phyloP scores from a whole-genome alignment of 1,139 yeast genomes.

The Yamadazyma atlantica region DNA sequence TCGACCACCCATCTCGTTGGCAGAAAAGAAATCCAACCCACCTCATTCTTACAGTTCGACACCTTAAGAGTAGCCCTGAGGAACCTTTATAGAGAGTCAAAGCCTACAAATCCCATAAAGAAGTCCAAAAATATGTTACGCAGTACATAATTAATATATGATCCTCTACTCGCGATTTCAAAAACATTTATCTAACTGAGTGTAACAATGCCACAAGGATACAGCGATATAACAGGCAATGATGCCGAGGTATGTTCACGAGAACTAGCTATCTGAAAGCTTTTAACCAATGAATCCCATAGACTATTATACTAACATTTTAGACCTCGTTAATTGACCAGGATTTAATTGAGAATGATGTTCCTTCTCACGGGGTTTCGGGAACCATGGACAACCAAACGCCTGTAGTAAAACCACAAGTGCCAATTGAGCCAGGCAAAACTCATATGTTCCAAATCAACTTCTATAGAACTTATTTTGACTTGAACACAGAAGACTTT shows the following conservation, averaged over 20 bases:
- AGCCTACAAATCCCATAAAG: constrained; percentile 3
- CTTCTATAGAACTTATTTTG: constrained; percentile 60
- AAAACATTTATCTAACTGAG: no score
- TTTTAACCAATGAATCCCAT: no score
- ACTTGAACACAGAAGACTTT: constrained; percentile 63
- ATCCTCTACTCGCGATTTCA: no score
- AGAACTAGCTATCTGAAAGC: neutral
- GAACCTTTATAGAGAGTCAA: constrained; percentile 4
- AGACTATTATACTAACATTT: constrained; percentile 7
- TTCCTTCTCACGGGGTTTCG: constrained; percentile 3
- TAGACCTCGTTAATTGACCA: constrained; percentile 14
- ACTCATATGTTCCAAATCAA: constrained; percentile 54
- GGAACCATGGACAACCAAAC: constrained; percentile 8
- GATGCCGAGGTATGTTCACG: constrained; percentile 8
- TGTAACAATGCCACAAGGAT: constrained; percentile 10
- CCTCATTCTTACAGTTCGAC: constrained; percentile 6
- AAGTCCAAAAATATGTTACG: constrained; percentile 10
- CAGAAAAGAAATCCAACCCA: constrained; percentile 3
- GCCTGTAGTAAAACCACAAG: constrained; percentile 20
- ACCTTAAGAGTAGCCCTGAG: constrained; percentile 9
- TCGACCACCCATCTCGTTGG: neutral
- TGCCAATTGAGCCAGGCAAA: constrained; percentile 14
- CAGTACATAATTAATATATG: constrained; percentile 2
- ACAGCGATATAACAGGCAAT: constrained; percentile 8
- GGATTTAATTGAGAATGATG: constrained; percentile 15